Conservation (phyloP, 495 filamentous ascomycete species). For the Daldinia loculata region DNA sequence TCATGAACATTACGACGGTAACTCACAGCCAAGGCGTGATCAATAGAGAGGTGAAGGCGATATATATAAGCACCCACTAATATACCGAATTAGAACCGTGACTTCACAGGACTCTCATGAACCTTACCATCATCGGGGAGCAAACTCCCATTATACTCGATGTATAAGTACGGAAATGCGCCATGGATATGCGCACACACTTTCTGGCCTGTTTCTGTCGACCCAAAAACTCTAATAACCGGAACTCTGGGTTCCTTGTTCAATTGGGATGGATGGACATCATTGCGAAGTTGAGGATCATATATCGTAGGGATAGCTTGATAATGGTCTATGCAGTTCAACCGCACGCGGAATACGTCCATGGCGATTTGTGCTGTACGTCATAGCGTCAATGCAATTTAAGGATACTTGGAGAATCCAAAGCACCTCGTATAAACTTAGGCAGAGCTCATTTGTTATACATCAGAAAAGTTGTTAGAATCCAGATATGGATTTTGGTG, state of each 20-base stretch:
- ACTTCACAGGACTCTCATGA: neutral
- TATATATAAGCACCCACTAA: conserved; percentile 75
- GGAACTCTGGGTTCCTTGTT: conserved; percentile 76
- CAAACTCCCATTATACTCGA: conserved; percentile 82
- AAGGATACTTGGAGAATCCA: conserved; percentile 25
- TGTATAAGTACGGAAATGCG: conserved; percentile 91
- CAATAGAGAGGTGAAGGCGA: conserved; percentile 79
- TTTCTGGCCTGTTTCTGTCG: conserved; percentile 94
- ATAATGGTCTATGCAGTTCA: conserved; percentile 96
- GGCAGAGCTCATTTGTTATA: conserved; percentile 2
- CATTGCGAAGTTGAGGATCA: conserved; percentile 78
- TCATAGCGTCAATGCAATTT: conserved; percentile 15
- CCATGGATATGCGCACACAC: conserved; percentile 97
- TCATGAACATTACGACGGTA: conserved; percentile 79
- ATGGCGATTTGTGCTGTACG: conserved; percentile 44
- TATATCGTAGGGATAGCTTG: conserved; percentile 78
- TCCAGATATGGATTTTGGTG: neutral
- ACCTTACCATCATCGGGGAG: conserved; percentile 69
- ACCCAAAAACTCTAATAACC: conserved; percentile 89
- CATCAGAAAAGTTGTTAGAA: neutral
- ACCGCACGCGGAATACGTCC: conserved; percentile 82
- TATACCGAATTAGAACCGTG: conserved; percentile 15
- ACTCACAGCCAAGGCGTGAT: conserved; percentile 82
- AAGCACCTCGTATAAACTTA: conserved; percentile 1
- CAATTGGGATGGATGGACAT: conserved; percentile 58